Base-by-base conservation (phyloP, 2,329 filamentous ascomycete species). In the Nemania sp. region DNA sequence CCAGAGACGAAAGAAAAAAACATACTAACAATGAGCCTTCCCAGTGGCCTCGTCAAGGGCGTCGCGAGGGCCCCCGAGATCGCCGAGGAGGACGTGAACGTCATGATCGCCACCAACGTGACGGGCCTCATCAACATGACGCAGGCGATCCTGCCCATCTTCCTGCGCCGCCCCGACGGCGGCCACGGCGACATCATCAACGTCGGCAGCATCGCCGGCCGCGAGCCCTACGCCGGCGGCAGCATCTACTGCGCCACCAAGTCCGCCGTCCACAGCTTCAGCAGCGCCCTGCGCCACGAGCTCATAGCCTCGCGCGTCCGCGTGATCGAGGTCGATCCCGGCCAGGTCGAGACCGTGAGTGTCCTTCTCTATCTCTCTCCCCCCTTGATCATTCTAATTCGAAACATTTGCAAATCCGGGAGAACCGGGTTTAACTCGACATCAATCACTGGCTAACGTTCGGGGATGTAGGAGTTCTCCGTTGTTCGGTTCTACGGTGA, bases 111-210 rank as follows among this genome's bases (percentile, higher is more conserved):
- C 48, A 98, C 95, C 60, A 99, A 99, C 75, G 93, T 98, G 54
- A 95, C 90, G 1, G 95, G 95, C 29, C 82, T 99, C 35, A 95
- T 99, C 80, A 91, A 94, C 81, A 91, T 98, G 90, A 98, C 95
- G 0, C 95, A 99, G 81, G 91, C 91, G 47, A 82, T 97, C 43
- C 77, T 98, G 17, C 87, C 90, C 54, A 87, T 92, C 73, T 96
- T 93, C 82, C 89, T 92, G 76, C 81, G 85, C 69, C 90, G 84
- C 76, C 85, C 78, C 72, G 83, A 94, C 58, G 89, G 90, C 60
- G 93, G 92, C 59, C 81, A 84, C 45, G 94, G 94, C 69, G 95
- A 98, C 74, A 93, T 99, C 74, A 96, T 99, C 79, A 98, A 97
- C 73, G 79, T 93, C 72, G 90, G 90, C 62, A 89, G 86, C 64